Evolutionary conservation across 2,329 filamentous ascomycete genomes (phyloP).

Genomic region (Lasiodiplodia sp.): DNA sequence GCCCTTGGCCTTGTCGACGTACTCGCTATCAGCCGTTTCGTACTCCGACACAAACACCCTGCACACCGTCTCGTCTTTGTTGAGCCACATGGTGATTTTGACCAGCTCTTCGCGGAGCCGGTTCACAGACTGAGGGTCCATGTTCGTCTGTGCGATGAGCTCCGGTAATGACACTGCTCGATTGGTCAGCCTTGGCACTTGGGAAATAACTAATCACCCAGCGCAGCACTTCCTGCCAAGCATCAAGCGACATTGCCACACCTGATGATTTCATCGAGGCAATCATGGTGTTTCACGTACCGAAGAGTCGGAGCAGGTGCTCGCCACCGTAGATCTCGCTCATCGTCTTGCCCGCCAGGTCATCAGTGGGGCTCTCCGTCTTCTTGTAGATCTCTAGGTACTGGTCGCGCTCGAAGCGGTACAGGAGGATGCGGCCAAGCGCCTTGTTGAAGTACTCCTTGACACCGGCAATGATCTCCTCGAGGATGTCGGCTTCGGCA

Average conservation of each 20-base stretch:
- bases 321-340: conserved; percentile 91
- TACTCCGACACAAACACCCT: conserved; percentile 82
- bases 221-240: background rate
- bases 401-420: conserved; percentile 91
- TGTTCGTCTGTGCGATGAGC: conserved; percentile 95
- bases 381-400: conserved; percentile 79
- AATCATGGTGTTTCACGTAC: conserved; percentile 59
- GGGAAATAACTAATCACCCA: conserved; percentile 17
- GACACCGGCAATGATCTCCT: conserved; percentile 85
- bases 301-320: conserved; percentile 86
- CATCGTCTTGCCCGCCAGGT: conserved; percentile 73
- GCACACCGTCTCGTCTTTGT: conserved; percentile 68
- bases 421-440: conserved; percentile 86
- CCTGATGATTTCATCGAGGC: background rate
- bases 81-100: conserved; percentile 86
- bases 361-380: conserved; percentile 67
- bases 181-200: conserved; percentile 18
- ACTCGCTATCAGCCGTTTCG: conserved; percentile 74
- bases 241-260: conserved; percentile 12
- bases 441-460: conserved; percentile 94
- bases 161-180: conserved; percentile 79
- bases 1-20: conserved; percentile 70
- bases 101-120: conserved; percentile 87
- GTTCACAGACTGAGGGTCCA: conserved; percentile 90
- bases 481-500: conserved; percentile 81